A percentile compares a stretch with the other conserved stretches of the same genome.
These are phyloP conservation scores for Nidularia pulvinata DNA, from an alignment of 768 basidiomycete species.

Conservation along the genomic window DNA sequence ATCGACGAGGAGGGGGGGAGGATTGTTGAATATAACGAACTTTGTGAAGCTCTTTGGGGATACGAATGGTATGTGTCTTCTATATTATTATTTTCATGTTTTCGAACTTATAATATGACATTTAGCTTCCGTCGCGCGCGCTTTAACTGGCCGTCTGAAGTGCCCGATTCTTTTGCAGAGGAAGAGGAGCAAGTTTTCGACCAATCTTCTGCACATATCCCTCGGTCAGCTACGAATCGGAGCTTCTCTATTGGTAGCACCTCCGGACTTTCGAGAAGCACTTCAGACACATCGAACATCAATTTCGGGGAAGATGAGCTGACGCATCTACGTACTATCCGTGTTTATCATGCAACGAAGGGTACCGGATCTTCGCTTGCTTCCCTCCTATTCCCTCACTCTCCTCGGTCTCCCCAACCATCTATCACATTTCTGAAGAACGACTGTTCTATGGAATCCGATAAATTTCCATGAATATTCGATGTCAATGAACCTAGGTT, in stretches of 20 bases:
- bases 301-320: conserved; percentile 27
- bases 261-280: background rate
- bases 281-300: background rate
- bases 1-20: conserved; percentile 32
- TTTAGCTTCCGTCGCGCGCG: conserved; percentile 65
- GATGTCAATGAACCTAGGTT: no score
- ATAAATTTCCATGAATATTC: no score
- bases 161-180: conserved; percentile 25
- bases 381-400: no score
- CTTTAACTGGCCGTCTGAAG: conserved; percentile 66
- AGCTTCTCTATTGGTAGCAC: background rate
- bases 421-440: no score
- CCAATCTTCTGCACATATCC: conserved; percentile 1
- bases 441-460: no score
- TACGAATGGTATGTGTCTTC: conserved; percentile 52
- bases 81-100: conserved; percentile 3
- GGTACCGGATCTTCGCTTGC: no score
- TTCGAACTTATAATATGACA: conserved; percentile 8
- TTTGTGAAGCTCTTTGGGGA: conserved; percentile 45
- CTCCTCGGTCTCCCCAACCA: no score
- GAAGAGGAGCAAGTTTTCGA: conserved; percentile 2
- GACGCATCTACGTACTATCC: conserved; percentile 49
- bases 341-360: conserved; percentile 52
- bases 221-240: background rate
- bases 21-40: conserved; percentile 30